Conservation (phyloP, 345 rosid species). For the Citrus unshiu region DNA sequence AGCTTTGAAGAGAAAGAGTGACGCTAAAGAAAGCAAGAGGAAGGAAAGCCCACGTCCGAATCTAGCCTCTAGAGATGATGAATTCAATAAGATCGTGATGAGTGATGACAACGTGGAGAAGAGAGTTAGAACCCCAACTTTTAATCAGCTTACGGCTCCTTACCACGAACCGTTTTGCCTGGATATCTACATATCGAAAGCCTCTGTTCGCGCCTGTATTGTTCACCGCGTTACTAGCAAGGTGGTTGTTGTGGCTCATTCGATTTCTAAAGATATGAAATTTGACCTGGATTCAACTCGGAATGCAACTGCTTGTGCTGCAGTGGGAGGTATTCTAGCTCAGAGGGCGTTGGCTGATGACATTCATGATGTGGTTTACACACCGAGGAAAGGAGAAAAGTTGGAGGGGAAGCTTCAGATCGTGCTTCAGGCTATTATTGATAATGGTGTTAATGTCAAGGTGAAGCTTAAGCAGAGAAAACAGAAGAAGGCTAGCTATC, state of each 20-base stretch:
- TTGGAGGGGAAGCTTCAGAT: constrained; percentile 75
- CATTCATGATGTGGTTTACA: constrained; percentile 63
- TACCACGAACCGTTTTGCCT: constrained; percentile 86
- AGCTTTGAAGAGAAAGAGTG: constrained; percentile 21
- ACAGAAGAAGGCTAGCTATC: constrained; percentile 26
- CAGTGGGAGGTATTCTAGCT: constrained; percentile 73
- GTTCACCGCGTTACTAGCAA: constrained; percentile 81
- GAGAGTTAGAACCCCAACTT: constrained; percentile 61
- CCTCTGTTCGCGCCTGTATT: constrained; percentile 79
- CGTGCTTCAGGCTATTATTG: constrained; percentile 71
- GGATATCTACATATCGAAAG: constrained; percentile 75
- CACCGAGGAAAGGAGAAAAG: constrained; percentile 79
- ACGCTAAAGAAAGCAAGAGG: constrained; percentile 25
- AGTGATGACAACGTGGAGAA: constrained; percentile 21
- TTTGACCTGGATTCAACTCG: constrained; percentile 71
- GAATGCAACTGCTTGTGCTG: constrained; percentile 61
- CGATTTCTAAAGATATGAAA: constrained; percentile 84
- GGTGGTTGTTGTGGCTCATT: constrained; percentile 87
- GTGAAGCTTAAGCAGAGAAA: constrained; percentile 79
- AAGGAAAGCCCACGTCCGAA: constrained; percentile 15
- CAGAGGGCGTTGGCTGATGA: constrained; percentile 80
- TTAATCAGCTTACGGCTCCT: constrained; percentile 84
- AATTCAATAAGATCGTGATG: constrained; percentile 10
- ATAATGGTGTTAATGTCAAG: constrained; percentile 69
- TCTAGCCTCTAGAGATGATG: constrained; percentile 9